These are phyloP conservation scores for Aureoboletus auriporus DNA, from an alignment of 768 basidiomycete species.

Conservation along the genomic window DNA sequence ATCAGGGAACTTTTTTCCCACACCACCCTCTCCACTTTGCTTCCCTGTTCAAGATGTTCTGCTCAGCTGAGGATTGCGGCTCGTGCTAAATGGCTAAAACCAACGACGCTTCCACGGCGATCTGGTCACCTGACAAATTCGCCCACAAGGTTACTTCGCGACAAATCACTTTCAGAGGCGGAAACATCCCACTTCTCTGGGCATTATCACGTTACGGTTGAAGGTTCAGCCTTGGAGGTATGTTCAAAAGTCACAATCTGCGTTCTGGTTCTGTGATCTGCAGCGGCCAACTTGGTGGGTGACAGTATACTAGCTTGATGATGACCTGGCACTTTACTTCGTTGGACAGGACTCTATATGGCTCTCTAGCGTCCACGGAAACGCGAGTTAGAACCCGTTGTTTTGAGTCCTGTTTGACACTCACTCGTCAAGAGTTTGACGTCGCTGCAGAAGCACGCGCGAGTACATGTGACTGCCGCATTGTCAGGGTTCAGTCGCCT, in stretches of 20 bases:
- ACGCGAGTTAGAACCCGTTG: constrained; percentile 8
- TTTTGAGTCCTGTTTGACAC: constrained; percentile 7
- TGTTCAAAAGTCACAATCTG: constrained; percentile 1
- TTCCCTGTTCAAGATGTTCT: neutral
- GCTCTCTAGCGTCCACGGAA: neutral
- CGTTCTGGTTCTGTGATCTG: constrained; percentile 1
- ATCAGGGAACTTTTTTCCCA: constrained; percentile 44
- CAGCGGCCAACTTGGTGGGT: neutral
- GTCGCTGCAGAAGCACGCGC: neutral
- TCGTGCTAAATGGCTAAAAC: neutral
- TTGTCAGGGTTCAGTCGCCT: constrained; percentile 12
- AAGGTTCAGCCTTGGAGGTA: neutral
- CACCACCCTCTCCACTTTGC: too few species aligned
- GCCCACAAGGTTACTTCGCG: constrained; percentile 7
- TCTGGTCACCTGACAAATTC: constrained; percentile 1
- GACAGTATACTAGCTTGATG: neutral
- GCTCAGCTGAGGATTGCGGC: neutral
- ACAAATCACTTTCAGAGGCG: neutral
- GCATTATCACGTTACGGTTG: neutral
- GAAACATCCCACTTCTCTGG: constrained; percentile 11
- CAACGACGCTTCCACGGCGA: constrained; percentile 3
- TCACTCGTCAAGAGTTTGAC: neutral
- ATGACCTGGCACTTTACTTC: constrained; percentile 3
- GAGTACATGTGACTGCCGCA: constrained; percentile 8
- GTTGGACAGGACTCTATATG: constrained; percentile 13